Base-by-base conservation (phyloP, 306 rosid genomes). In the Cyclanthera cordifolia region DNA sequence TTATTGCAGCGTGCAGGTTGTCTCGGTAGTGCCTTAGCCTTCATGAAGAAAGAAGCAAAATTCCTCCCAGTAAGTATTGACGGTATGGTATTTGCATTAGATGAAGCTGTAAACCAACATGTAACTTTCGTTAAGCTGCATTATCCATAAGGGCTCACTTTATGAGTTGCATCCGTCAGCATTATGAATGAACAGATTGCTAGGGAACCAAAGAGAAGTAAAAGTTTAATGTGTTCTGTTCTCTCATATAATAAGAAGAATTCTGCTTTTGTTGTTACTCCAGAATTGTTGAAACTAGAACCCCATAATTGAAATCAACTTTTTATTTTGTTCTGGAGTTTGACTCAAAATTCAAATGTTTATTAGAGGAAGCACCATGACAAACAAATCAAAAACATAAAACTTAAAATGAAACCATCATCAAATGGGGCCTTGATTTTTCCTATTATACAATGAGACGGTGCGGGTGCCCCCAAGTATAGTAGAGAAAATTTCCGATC, bases 11-110 rank as follows among this genome's bases (percentile, higher is more conserved):
- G 90, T 72, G 41, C 85, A 0, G 96, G 95, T 73, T 92, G 95
- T 79, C 95, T 92, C 11, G 97, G 97, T 51, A 87, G 86, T 64
- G 68, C 93, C n/a, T 43, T 87, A 54, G 97, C 96, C 76, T 79
- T 92, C 30, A 82, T 87, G 86, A 89, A 89, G 84, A 92, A 80
- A 63, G 92, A 86, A 78, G 70, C 73, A 46, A 89, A 80, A 77
- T 82, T 71, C 79, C 89, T 89, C 48, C 95, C 93, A 27, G 96
- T 89, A 76, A 81, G 93, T 82, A 13, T 69, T 74, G 5, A 49
- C 54, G 16, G 8, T 48, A 27, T 27, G 72, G 4, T 4, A 3
- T 21, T 46, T 66, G 55, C 19, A 14, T 47, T 46, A 65, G 32
- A 43, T 45, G 53, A 65, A 60, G 5, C n/a, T 61, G 23, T 63